Percentiles rank a stretch among this genome's conserved stretches.
phyloP scores from a whole-genome alignment of 371 early-diverging fungal species.

The Mucor mucedo region DNA sequence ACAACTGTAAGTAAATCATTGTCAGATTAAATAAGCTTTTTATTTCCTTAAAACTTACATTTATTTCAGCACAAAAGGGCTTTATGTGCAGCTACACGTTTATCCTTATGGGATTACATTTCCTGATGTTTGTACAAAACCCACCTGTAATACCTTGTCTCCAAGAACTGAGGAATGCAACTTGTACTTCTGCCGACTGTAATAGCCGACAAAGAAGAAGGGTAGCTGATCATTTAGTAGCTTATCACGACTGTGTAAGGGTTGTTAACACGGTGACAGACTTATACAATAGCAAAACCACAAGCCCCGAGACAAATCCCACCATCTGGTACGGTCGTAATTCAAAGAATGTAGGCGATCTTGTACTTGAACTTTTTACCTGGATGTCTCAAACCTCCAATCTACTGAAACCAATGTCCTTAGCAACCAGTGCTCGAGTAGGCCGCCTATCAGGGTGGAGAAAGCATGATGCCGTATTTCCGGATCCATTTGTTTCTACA shows the following conservation, averaged over 20 bases:
- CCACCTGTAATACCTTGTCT: conserved; percentile 20
- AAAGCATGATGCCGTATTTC: not conserved
- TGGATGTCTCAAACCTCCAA: conserved; percentile 56
- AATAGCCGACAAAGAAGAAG: not conserved
- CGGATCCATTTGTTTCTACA: conserved; percentile 16
- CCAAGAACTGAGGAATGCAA: conserved; percentile 4
- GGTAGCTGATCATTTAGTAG: not conserved
- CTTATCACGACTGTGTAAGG: conserved; percentile 2
- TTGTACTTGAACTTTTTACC: conserved; percentile 66
- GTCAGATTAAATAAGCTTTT: not conserved
- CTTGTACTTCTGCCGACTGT: not conserved
- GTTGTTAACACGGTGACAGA: not conserved
- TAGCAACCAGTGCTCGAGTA: conserved; percentile 54
- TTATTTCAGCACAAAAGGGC: conserved; percentile 10
- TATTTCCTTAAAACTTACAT: not conserved
- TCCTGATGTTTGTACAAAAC: conserved; percentile 13
- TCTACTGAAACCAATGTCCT: conserved; percentile 53
- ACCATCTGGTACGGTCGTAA: conserved; percentile 30
- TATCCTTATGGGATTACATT: conserved; percentile 22
- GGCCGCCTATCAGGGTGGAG: not conserved
- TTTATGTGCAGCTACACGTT: conserved; percentile 27
- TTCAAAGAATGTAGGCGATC: conserved; percentile 49
- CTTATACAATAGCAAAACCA: not conserved
- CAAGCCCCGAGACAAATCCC: not conserved
- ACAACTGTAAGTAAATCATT: conserved; percentile 34